Percentiles rank a stretch among this genome's conserved stretches.
phyloP scores from a whole-genome alignment of 129 eudicot species.

The Daucus carota region DNA sequence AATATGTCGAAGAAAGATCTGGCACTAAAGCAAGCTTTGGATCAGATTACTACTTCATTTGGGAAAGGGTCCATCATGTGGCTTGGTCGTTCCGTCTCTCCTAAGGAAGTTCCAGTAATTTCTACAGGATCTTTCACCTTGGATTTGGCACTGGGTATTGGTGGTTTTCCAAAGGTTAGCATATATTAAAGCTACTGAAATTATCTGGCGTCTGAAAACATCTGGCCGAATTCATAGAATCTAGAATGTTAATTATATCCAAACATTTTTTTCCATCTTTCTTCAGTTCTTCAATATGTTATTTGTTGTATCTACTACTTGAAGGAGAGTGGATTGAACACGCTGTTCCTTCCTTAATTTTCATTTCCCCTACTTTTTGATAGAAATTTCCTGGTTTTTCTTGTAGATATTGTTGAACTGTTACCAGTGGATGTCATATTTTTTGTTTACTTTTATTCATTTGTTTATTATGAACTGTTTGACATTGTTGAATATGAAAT shows the following conservation, averaged over 20 bases:
- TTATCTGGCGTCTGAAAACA: too few relatives aligned
- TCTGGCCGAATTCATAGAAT: neutral
- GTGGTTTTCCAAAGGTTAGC: constrained; percentile 87
- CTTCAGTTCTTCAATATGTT: neutral
- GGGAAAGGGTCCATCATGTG: constrained; percentile 97
- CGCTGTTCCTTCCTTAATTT: neutral
- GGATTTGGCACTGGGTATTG: constrained; percentile 91
- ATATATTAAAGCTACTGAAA: neutral
- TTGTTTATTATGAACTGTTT: neutral
- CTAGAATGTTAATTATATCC: neutral
- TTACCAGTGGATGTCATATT: neutral
- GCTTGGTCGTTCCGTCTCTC: constrained; percentile 67
- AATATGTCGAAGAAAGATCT: constrained; percentile 72
- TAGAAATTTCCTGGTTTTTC: neutral
- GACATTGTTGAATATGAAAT: neutral
- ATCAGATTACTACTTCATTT: constrained; percentile 77
- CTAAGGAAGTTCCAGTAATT: constrained; percentile 65
- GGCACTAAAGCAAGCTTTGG: constrained; percentile 80
- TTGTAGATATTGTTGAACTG: neutral
- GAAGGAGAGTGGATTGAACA: neutral
- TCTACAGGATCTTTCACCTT: constrained; percentile 88
- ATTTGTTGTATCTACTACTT: neutral
- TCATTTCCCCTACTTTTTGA: neutral
- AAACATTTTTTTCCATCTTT: neutral
- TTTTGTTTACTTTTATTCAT: neutral